A percentile compares a stretch with the other conserved stretches of the same genome.
phyloP scores from a whole-genome alignment of 768 basidiomycete genomes.

The Lepiota brunneoincarnata region DNA sequence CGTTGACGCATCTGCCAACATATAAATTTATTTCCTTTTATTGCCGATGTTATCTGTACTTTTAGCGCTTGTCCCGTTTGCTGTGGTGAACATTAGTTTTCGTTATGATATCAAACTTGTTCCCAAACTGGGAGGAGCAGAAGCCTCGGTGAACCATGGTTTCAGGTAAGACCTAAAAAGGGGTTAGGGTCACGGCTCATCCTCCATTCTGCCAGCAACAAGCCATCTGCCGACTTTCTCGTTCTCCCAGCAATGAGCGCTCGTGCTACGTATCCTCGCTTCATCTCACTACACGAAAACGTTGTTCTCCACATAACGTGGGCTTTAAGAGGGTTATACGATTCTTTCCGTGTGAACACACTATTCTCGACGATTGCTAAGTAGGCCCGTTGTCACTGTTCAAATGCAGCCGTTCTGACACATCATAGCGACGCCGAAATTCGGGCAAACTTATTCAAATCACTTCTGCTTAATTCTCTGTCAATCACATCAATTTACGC shows the following conservation, averaged over 20 bases:
- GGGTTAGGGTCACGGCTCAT: conserved; percentile 33
- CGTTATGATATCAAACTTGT: conserved; percentile 1
- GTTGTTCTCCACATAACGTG: conserved; percentile 58
- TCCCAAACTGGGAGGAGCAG: not conserved
- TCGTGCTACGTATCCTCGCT: conserved; percentile 62
- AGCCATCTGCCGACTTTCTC: not conserved
- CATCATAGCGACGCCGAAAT: conserved; percentile 67
- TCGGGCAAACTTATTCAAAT: conserved; percentile 72
- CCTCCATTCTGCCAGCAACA: not conserved
- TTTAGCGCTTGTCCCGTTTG: conserved; percentile 14
- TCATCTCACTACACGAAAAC: conserved; percentile 63
- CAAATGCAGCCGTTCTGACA: not conserved
- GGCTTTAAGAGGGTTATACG: conserved; percentile 56
- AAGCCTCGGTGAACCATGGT: no score
- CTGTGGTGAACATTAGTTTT: conserved; percentile 10
- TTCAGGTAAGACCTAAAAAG: conserved; percentile 25
- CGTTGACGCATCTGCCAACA: conserved; percentile 7
- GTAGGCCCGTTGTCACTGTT: conserved; percentile 33
- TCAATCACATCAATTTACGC: conserved; percentile 71
- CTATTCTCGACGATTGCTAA: conserved; percentile 56
- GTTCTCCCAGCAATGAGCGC: conserved; percentile 21
- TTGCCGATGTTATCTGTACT: conserved; percentile 9
- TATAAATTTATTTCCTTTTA: not conserved
- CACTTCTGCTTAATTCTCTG: conserved; percentile 66
- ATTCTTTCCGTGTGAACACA: conserved; percentile 72